These are phyloP conservation scores for Wickerhamiella brachini DNA, from an alignment of 805 yeast species.

Conservation along the genomic window DNA sequence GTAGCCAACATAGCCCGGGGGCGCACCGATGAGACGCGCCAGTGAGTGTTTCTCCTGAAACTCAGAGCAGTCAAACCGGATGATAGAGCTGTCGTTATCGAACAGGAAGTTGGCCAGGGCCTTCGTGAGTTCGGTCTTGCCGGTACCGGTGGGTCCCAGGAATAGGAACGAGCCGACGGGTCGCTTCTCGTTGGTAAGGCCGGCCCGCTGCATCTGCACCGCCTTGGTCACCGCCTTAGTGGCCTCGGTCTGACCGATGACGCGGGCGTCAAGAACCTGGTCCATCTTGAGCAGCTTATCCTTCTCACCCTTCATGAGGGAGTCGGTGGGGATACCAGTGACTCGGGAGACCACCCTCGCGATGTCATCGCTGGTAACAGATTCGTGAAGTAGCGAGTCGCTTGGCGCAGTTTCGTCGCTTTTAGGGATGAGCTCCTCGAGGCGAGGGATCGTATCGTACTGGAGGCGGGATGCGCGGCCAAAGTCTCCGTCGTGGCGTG, in stretches of 20 bases:
- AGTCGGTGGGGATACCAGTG: conserved; percentile 91
- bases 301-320: conserved; percentile 85
- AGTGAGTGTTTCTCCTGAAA: conserved; percentile 91
- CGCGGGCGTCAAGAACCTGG: conserved; percentile 55
- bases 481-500: conserved; percentile 74
- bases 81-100: conserved; percentile 74
- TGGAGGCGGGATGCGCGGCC: conserved; percentile 81
- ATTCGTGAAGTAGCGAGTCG: conserved; percentile 55
- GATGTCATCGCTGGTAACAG: conserved; percentile 88
- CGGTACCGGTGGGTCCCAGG: conserved; percentile 97
- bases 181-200: conserved; percentile 82
- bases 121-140: conserved; percentile 92
- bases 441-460: conserved; percentile 71
- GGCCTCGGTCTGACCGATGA: conserved; percentile 93
- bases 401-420: conserved; percentile 26
- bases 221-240: conserved; percentile 83
- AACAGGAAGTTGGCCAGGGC: conserved; percentile 84
- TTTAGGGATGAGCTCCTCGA: conserved; percentile 47
- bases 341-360: conserved; percentile 83
- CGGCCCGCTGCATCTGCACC: conserved; percentile 92
- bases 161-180: conserved; percentile 96
- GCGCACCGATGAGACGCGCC: conserved; percentile 88
- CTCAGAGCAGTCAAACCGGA: conserved; percentile 95
- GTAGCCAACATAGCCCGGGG: conserved; percentile 95
- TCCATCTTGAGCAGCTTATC: conserved; percentile 87